Evolutionary conservation across 148 eudicot genomes (phyloP).

Genomic region (Vaccinium myrtillus): DNA sequence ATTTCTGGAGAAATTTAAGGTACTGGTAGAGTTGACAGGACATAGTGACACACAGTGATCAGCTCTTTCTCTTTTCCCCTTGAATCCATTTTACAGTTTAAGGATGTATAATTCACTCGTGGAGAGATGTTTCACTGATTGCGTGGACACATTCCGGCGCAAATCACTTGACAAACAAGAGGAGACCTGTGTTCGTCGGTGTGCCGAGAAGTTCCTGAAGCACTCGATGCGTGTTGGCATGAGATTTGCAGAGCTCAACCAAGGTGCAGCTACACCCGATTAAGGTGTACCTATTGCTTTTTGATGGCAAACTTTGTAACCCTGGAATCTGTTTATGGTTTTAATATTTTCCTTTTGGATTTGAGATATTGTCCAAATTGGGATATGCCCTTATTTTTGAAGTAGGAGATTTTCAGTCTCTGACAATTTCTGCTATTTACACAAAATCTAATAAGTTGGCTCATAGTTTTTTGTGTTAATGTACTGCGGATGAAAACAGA

Average conservation of each 20-base stretch:
- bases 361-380: background rate
- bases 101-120: slow-evolving; percentile 66
- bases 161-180: slow-evolving; percentile 60
- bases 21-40: background rate
- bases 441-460: background rate
- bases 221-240: slow-evolving; percentile 64
- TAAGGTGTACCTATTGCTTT: slow-evolving; percentile 3
- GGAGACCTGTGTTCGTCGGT: slow-evolving; percentile 53
- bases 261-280: slow-evolving; percentile 52
- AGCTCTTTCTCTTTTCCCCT: background rate
- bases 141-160: slow-evolving; percentile 56
- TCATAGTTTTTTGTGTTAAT: background rate
- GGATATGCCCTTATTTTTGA: background rate
- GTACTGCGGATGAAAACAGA: background rate
- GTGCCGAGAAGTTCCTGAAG: slow-evolving; percentile 72
- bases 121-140: slow-evolving; percentile 64
- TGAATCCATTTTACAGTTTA: slow-evolving; percentile 27
- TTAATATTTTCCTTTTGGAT: background rate
- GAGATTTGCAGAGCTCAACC: slow-evolving; percentile 66
- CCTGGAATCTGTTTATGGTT: background rate
- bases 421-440: background rate
- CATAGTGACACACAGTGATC: background rate
- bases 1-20: background rate
- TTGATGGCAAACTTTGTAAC: background rate
- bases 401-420: background rate